Evolutionary conservation across 2,329 filamentous ascomycete species (phyloP).

Genomic region (Teratosphaeria zuluensis): DNA sequence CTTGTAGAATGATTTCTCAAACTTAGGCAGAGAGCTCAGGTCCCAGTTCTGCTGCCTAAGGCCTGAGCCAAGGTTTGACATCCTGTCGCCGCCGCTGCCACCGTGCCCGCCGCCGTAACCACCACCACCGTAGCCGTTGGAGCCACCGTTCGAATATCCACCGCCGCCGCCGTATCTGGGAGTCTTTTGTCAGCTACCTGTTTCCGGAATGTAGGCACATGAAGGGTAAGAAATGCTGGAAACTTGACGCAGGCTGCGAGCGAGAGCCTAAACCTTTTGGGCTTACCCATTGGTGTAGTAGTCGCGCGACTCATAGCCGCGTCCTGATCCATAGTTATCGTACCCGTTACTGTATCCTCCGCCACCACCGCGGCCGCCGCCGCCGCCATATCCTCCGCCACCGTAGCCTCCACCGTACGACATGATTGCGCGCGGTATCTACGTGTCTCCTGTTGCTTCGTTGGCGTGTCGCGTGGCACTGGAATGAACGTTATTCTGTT

Average conservation of each 20-base stretch:
- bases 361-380: constrained; percentile 32
- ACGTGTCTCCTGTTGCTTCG: constrained; percentile 6
- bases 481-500: neutral
- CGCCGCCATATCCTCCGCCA: constrained; percentile 38
- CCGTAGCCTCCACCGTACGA: constrained; percentile 56
- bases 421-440: constrained; percentile 41
- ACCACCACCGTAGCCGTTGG: constrained; percentile 23
- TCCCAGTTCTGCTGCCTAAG: constrained; percentile 89
- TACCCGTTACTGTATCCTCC: constrained; percentile 34
- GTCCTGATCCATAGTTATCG: constrained; percentile 24
- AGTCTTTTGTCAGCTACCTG: constrained; percentile 1
- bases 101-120: constrained; percentile 35
- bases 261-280: constrained; percentile 29
- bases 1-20: constrained; percentile 99
- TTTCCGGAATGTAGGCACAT: neutral
- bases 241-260: constrained; percentile 20
- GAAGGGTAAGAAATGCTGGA: constrained; percentile 2
- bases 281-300: constrained; percentile 39
- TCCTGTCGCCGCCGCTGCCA: constrained; percentile 76
- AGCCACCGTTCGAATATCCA: constrained; percentile 19
- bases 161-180: constrained; percentile 10
- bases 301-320: constrained; percentile 38
- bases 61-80: constrained; percentile 80
- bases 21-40: constrained; percentile 71
- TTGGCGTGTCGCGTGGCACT: neutral